Conservation (phyloP, 495 filamentous ascomycete genomes). For the Lepidopterella palustris region DNA sequence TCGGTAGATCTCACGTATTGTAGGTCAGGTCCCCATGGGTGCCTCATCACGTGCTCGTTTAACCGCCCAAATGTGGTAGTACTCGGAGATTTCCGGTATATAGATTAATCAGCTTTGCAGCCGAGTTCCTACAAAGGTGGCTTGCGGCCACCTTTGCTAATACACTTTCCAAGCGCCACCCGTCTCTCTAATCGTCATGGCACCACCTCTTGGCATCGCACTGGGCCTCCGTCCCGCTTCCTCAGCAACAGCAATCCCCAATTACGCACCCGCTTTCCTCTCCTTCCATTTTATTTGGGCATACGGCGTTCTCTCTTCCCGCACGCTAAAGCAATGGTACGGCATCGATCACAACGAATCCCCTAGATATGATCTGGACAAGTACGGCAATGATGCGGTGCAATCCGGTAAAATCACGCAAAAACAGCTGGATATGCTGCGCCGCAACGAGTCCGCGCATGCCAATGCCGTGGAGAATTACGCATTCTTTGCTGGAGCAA, state of each 20-base stretch:
- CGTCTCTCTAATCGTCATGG: no score
- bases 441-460: slow-evolving; percentile 44
- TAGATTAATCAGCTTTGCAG: no score
- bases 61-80: no score
- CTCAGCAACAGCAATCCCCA: not conserved
- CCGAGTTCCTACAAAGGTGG: no score
- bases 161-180: no score
- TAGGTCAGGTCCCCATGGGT: no score
- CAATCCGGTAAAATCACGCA: slow-evolving; percentile 45
- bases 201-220: no score
- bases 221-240: no score
- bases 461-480: slow-evolving; percentile 47
- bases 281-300: slow-evolving; percentile 45
- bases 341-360: slow-evolving; percentile 46
- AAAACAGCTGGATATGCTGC: slow-evolving; percentile 40
- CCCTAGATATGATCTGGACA: slow-evolving; percentile 43
- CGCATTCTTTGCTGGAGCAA: slow-evolving; percentile 38
- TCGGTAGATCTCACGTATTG: no score
- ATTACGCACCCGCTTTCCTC: slow-evolving; percentile 38
- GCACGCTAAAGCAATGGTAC: slow-evolving; percentile 39
- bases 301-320: slow-evolving; percentile 41
- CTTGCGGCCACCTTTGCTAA: no score
- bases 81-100: no score
- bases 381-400: slow-evolving; percentile 44
- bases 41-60: no score